A percentile compares a stretch with the other conserved stretches of the same genome.
Evolutionary conservation across 805 yeast species (phyloP).

Genomic region (Candida boleticola): DNA sequence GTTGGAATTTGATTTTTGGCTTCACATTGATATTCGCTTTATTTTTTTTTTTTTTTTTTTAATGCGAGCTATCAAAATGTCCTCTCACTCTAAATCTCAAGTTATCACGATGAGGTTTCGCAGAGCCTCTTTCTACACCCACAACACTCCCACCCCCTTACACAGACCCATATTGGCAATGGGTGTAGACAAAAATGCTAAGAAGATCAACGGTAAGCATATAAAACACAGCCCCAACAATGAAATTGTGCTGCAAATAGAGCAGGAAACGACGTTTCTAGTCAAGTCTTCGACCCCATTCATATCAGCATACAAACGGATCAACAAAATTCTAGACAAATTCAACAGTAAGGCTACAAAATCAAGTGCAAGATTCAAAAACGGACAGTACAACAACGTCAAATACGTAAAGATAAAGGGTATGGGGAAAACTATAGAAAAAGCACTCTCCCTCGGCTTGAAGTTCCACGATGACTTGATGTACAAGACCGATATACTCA

Average conservation of each 20-base stretch:
- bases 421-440: constrained; percentile 68
- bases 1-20: too few species aligned
- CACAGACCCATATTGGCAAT: too few species aligned
- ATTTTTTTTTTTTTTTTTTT: too few species aligned
- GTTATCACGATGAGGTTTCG: too few species aligned
- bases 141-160: too few species aligned
- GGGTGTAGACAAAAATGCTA: too few species aligned
- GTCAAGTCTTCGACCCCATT: constrained; percentile 69
- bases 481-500: constrained; percentile 55
- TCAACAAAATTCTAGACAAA: constrained; percentile 49
- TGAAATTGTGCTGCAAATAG: constrained; percentile 37
- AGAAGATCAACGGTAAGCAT: constrained; percentile 33
- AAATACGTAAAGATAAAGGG: constrained; percentile 60
- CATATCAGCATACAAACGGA: constrained; percentile 67
- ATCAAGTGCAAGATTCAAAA: constrained; percentile 21
- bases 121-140: too few species aligned
- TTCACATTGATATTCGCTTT: too few species aligned
- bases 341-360: constrained; percentile 20
- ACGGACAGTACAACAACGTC: constrained; percentile 36
- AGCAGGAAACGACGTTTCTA: constrained; percentile 48
- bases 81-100: too few species aligned
- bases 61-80: too few species aligned
- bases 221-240: constrained; percentile 57
- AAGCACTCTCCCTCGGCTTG: constrained; percentile 59
- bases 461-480: constrained; percentile 53